Base-by-base conservation (phyloP, 192 early-diverging fungal genomes). In the Coemansia sp. region DNA sequence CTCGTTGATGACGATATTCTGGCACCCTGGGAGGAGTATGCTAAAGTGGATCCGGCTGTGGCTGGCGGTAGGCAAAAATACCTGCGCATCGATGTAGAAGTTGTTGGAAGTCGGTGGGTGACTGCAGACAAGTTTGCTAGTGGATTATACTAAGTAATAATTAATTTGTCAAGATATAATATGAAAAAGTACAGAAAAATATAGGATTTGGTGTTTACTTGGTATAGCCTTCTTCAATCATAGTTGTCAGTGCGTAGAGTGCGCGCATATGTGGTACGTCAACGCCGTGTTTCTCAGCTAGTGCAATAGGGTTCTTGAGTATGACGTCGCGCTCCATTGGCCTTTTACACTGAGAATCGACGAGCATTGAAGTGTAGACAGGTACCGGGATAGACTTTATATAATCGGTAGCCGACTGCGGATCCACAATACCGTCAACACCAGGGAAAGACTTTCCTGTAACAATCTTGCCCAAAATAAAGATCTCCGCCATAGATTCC, bases 21-120 rank as follows among this genome's bases (percentile, higher is more conserved):
- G n/a, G 63, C 82, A 61, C 82, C 82, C 2, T 84, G 82, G 82
- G 82, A 84, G 43, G 71, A 78, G 64, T 68, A 79, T 20, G 77
- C 81, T 1, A 67, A 67, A 3, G 42, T 73, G 54, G 70, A 36
- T 1, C 64, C 63, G 10, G 15, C 55, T 54, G 43, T 16, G 22
- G 63, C 34, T 34, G 57, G 38, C 46, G 61, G 64, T 36, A 71
- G 70, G n/a, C 76, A 78, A 68, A 79, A 79, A 62, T 92, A 90
- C 69, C 67, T 93, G 77, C 86, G 89, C 27, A 79, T 93, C 27
- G 92, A 93, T 75, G 85, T 93, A 34, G 88, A 92, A 71, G 90
- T 93, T 40, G 86, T 92, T 29, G 87, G 90, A 10, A 84, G 82
- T 74, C 67, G 74, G 43, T 79, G 76, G 76, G 82, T 84, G 10